Evolutionary conservation across 2,329 filamentous ascomycete genomes (phyloP), one percentile per base, ranked within the genome.

Genomic region (Bipolaris bicolor): DNA sequence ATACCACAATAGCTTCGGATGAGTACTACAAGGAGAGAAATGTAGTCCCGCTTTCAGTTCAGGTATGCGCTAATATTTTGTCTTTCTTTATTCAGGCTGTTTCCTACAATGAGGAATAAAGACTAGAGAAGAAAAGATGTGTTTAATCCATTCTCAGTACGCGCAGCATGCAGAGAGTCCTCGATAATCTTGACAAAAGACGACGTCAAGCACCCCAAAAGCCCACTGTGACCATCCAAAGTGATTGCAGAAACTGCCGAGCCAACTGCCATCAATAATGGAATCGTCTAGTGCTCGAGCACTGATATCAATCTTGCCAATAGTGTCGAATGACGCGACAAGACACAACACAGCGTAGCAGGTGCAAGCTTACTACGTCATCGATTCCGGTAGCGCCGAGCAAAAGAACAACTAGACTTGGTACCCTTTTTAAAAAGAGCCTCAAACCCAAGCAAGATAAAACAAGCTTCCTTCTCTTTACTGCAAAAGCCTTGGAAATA

Each of bases 361-460:
- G 33, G 22, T 24, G 24, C 11, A 26, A 26, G n/a, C 4, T 37
- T 15, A 20, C 34, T 39, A 49, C 47, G 47, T 49, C 47, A 49
- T 49, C 36, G 13, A 33, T 39, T 49, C 47, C 34, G 36, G 34
- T 40, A 37, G 33, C 18, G 47, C 47, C 47, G 47, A 26, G 26
- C 15, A 11, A 41, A 37, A 49, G 13, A 49, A 37, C 18, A 16
- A 39, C 6, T 20, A 37, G 16, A 22, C 18, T 26, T 36, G 3
- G 22, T 6, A 33, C 44, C 44, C 16, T 46, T 20, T 34, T 29
- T 13, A 16, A 18, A 46, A 41, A 41, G 39, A 41, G 20, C 20
- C 20, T 24, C 39, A 24, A 13, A 16, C 11, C 20, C 7, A 7
- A 15, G 20, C 20, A 15, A 10, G 13, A 10, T 3, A 24, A 13